Evolutionary conservation across 176 grass and related monocot species (phyloP), one percentile per base, ranked within the genome.

Genomic region (Bonia amplexicaulis): DNA sequence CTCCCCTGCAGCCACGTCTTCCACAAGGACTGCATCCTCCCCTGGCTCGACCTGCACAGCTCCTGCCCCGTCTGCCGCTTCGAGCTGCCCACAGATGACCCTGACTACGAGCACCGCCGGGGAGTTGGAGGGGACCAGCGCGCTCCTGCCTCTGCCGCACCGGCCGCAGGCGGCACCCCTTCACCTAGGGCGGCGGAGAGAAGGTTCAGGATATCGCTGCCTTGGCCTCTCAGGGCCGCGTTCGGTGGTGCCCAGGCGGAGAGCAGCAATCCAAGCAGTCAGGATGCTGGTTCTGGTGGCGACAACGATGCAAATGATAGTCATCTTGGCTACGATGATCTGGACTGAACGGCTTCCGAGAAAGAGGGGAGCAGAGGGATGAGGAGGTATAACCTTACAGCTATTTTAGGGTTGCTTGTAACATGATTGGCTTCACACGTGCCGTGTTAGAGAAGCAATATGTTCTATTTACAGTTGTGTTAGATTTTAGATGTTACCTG

Each of bases 181-280:
- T 90, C 85, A 12, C 82, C 88, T 0, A 93, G 95, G 82, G 69
- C 69, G 16, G 61, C 84, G 4, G 85, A 97, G 82, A 91, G 96
- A 76, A 95, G 96, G 91, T 92, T 98, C 80, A 95, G 96, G 93
- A 94, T 98, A 83, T 98, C 96, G 5, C 84, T 98, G 82, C 93
- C 96, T 4, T 92, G 85, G 93, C 76, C 93, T 58, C 71, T 90
- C 57, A 90, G 90, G 20, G 85, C 85, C 5, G 83, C 82, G 7
- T 84, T 90, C 3, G 93, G 64, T 16, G 20, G 3, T 16, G 15
- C 5, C 22, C 87, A 83, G 51, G 74, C 82, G 0, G 93, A 92
- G 74, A 82, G 29, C 80, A 86, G 90, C 70, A 80, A 83, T 82
- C 77, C 76, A 46, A 61, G 26, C 78, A 22, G 41, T 77, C 83